Evolutionary conservation across 352 stramenopile species (phyloP).

Genomic region (Pythium periplocum): DNA sequence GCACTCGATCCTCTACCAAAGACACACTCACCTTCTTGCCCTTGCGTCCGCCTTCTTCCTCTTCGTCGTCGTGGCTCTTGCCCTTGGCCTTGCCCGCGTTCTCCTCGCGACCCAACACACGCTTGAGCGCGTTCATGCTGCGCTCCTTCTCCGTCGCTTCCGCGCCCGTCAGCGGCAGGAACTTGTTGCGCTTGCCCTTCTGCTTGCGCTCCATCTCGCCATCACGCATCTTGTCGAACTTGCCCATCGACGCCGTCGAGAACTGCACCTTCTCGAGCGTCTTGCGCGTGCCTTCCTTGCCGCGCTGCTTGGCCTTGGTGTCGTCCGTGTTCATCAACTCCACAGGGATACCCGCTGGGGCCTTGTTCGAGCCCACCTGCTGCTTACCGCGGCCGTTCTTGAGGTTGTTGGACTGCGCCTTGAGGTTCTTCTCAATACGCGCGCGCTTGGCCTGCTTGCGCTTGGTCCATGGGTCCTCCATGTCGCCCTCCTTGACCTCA

Average conservation of each 20-base stretch:
- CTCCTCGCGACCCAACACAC: constrained; percentile 68
- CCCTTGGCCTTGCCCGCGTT: constrained; percentile 75
- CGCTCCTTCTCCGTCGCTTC: constrained; percentile 78
- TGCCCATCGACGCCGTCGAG: constrained; percentile 91
- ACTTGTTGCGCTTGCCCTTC: constrained; percentile 81
- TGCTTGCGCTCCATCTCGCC: constrained; percentile 89
- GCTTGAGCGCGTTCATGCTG: constrained; percentile 73
- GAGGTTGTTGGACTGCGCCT: constrained; percentile 72
- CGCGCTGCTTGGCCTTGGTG: constrained; percentile 75
- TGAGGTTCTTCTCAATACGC: constrained; percentile 91
- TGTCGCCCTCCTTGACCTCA: constrained; percentile 91
- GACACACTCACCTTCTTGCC: constrained; percentile 42
- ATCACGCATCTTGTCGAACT: constrained; percentile 92
- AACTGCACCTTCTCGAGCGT: constrained; percentile 90
- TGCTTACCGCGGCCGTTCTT: constrained; percentile 70
- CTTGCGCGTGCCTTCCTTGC: constrained; percentile 85
- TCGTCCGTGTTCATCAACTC: constrained; percentile 82
- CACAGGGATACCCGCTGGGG: constrained; percentile 84
- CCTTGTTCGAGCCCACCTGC: constrained; percentile 30
- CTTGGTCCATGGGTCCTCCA: constrained; percentile 94
- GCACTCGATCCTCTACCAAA: constrained; percentile 1
- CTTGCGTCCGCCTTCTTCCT: constrained; percentile 40
- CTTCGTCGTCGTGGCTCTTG: constrained; percentile 46
- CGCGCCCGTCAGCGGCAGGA: constrained; percentile 62
- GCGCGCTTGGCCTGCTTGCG: constrained; percentile 89